Percentiles rank a stretch among this genome's conserved stretches.
Evolutionary conservation across 2,329 filamentous ascomycete species (phyloP).

Genomic region (Alternaria triticimaculans): DNA sequence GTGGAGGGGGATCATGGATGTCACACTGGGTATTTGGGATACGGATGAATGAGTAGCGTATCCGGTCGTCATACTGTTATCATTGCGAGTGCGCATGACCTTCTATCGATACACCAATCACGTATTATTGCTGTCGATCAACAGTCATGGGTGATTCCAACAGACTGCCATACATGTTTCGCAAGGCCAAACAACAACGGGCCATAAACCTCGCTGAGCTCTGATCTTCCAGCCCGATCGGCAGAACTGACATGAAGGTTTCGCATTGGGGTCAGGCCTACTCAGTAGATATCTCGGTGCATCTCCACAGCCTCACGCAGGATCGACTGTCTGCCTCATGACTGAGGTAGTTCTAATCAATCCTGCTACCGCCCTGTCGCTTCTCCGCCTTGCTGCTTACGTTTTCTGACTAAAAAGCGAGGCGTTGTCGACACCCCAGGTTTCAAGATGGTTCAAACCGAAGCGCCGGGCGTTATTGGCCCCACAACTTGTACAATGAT

Average conservation of each 20-base stretch:
- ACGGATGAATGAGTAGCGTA: background rate
- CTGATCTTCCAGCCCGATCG: background rate
- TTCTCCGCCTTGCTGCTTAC: background rate
- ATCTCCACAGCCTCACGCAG: background rate
- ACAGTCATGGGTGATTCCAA: background rate
- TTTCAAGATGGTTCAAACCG: background rate
- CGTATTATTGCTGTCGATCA: background rate
- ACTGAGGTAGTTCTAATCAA: background rate
- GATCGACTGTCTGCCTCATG: background rate
- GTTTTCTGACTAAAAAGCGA: background rate
- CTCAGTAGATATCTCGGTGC: background rate
- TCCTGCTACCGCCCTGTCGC: background rate
- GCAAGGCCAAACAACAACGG: background rate
- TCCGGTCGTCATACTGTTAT: background rate
- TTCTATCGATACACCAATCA: background rate
- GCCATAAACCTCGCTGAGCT: background rate
- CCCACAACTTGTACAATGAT: background rate
- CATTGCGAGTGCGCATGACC: background rate
- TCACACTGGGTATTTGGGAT: background rate
- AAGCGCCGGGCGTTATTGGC: background rate
- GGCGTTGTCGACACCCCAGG: background rate
- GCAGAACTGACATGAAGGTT: background rate
- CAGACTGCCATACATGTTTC: background rate
- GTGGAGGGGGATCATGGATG: background rate
- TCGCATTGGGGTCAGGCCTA: background rate